Evolutionary conservation across 345 rosid genomes (phyloP).

Genomic region (Salix brachista): DNA sequence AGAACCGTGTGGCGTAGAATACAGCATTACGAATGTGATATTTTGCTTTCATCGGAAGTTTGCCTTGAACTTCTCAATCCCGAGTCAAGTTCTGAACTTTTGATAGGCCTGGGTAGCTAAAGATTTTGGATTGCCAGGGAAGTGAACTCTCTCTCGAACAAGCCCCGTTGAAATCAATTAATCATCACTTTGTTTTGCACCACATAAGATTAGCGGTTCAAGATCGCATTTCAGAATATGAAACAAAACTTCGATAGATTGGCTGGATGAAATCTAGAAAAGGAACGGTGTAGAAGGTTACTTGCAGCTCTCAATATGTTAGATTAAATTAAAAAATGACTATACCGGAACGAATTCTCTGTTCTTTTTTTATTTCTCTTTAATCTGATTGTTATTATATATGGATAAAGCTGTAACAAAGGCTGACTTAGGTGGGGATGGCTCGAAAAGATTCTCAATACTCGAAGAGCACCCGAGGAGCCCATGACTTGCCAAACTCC

Average conservation of each 20-base stretch:
- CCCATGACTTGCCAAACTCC: neutral
- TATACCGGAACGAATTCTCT: constrained; percentile 16
- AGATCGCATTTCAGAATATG: no score
- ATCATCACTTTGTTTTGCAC: no score
- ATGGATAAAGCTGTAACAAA: constrained; percentile 16
- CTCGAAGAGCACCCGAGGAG: neutral
- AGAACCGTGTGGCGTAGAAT: neutral
- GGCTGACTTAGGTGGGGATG: constrained; percentile 23
- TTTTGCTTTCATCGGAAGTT: neutral
- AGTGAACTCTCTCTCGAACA: constrained; percentile 13
- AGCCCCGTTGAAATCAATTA: no score
- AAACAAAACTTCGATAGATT: no score
- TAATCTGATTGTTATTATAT: neutral
- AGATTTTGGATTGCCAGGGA: neutral
- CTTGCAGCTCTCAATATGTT: no score
- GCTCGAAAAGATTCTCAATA: constrained; percentile 31
- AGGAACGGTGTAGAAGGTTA: no score
- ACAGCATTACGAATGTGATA: neutral
- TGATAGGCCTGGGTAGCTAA: neutral
- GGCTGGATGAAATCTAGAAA: no score
- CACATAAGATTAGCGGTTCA: no score
- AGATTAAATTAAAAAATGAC: no score
- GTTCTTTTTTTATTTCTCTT: neutral
- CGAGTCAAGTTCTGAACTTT: neutral
- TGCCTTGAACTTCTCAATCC: neutral